These are phyloP conservation scores for Monosporascus sp. DNA, from an alignment of 2,329 filamentous ascomycete species.

Conservation along the genomic window DNA sequence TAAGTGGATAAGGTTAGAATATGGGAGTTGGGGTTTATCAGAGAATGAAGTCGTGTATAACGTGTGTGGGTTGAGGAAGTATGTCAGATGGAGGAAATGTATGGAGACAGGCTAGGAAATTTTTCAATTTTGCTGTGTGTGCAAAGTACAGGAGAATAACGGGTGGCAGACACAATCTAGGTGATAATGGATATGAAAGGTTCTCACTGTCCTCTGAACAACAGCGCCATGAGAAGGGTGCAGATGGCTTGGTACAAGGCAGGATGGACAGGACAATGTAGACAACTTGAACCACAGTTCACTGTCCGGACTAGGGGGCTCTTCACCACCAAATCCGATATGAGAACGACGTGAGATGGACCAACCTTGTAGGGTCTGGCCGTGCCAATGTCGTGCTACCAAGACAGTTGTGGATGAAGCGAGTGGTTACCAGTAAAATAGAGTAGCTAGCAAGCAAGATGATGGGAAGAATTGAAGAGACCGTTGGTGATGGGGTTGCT, in stretches of 20 bases:
- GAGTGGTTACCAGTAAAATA: constrained; percentile 52
- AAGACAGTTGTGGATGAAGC: constrained; percentile 49
- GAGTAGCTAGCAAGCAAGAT: constrained; percentile 57
- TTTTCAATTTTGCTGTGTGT: too few relatives aligned
- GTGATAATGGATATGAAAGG: too few relatives aligned
- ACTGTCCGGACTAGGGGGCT: not conserved
- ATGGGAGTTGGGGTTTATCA: not conserved
- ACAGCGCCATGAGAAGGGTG: not conserved
- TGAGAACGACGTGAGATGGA: not conserved
- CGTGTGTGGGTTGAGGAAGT: not conserved
- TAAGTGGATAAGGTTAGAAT: not conserved
- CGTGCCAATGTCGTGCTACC: constrained; percentile 38
- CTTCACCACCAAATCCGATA: not conserved
- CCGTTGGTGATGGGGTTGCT: constrained; percentile 29
- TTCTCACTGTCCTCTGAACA: too few relatives aligned
- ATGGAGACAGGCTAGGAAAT: not conserved
- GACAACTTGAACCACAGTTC: not conserved
- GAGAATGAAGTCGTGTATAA: not conserved
- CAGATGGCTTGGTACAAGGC: not conserved
- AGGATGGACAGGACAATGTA: not conserved
- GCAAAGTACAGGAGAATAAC: not conserved
- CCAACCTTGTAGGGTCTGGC: constrained; percentile 19
- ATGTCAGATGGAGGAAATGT: not conserved
- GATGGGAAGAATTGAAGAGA: constrained; percentile 37
- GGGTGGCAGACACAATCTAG: too few relatives aligned